A percentile compares a stretch with the other conserved stretches of the same genome.
Conservation (phyloP, 352 stramenopile genomes). For the Elongisporangium prolatum region DNA sequence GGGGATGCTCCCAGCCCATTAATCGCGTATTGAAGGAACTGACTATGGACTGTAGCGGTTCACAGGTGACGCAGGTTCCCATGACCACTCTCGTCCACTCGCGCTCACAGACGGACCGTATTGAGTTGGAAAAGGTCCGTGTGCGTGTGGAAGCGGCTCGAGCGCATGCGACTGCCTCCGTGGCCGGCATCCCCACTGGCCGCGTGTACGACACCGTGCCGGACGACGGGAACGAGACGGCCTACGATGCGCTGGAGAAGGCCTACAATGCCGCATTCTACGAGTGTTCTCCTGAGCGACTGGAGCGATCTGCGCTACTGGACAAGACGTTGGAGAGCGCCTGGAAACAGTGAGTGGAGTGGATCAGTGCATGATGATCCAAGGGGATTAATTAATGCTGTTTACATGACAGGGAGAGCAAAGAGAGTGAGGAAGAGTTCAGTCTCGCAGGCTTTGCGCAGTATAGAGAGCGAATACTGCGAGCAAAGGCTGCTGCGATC, state of each 20-base stretch:
- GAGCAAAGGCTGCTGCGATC: too few relatives aligned
- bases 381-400: slow-evolving; percentile 2
- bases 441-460: too few relatives aligned
- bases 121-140: slow-evolving; percentile 29
- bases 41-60: too few relatives aligned
- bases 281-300: slow-evolving; percentile 11
- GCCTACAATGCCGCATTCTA: slow-evolving; percentile 47
- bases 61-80: too few relatives aligned
- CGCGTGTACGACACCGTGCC: slow-evolving; percentile 49
- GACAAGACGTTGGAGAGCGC: slow-evolving; percentile 1
- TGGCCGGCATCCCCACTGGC: slow-evolving; percentile 36
- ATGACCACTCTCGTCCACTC: too few relatives aligned
- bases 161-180: slow-evolving; percentile 17
- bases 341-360: too few relatives aligned
- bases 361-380: too few relatives aligned
- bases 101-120: slow-evolving; percentile 1
- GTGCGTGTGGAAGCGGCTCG: slow-evolving; percentile 41
- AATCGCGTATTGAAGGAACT: too few relatives aligned
- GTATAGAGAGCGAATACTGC: too few relatives aligned
- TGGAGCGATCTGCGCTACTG: slow-evolving; percentile 1
- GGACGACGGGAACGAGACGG: slow-evolving; percentile 21
- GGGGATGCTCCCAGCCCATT: too few relatives aligned
- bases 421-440: neutral
- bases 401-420: slow-evolving; percentile 1
- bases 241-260: slow-evolving; percentile 59